Base-by-base conservation (phyloP, 2,329 filamentous ascomycete species). In the Cadophora gregata region DNA sequence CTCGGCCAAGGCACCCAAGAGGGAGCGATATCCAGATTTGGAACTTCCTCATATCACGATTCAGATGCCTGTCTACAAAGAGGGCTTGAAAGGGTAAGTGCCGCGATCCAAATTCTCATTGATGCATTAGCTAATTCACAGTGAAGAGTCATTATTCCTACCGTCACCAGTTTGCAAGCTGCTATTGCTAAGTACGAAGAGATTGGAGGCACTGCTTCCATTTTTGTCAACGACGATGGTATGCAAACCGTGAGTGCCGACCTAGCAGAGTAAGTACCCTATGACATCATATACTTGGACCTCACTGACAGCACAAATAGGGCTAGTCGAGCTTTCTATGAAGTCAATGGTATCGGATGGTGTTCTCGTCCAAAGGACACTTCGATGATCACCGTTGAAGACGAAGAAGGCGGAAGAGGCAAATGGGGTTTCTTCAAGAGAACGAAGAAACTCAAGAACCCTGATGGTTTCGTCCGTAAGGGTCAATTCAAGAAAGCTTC, bases 211-310 rank as follows among this genome's bases (percentile, higher is more conserved):
- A 85, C 87, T 1, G 88, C 88, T 36, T 88, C 85, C 72, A 88
- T 91, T 69, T 89, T 89, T 72, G 79, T 90, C 74, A 90, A 90
- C 70, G 88, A 91, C 66, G 88, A 91, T 69, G 88, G 88, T 68
- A 86, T 90, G 83, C 88, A 90, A 75, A 77, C 88, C 38, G 80
- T 74, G 4, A 58, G 51, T 16, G 56, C 59, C 2, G 72, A 73
- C 24, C 19, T 71, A 33, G 67, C 70, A n/a, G 68, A 72, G 70
- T 72, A 66, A 69, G 67, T 65, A n/a, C 29, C 45, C 24, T n/a
- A 10, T 2, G 16, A n/a, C n/a, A n/a, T n/a, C n/a, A 36, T 31
- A 33, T 88, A 42, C 79, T 90, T 16, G 77, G 82, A 1, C 77
- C 79, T 4, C 79, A n/a, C 83, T 61, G 48, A 63, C n/a, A 47